Conservation (phyloP, 495 filamentous ascomycete species). For the Penicillium psychrofluorescens region DNA sequence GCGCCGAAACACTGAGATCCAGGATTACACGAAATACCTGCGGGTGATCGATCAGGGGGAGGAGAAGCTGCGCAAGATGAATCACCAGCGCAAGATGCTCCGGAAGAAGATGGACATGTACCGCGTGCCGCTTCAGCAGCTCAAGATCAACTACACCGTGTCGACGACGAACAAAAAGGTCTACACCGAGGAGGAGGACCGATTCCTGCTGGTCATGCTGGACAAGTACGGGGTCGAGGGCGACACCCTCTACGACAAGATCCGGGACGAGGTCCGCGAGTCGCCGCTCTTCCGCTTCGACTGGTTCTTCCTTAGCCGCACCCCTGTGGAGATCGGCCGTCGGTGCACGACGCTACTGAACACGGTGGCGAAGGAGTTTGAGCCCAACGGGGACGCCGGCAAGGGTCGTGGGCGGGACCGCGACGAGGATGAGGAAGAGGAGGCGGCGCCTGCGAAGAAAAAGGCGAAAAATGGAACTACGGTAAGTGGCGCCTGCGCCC, state of each 20-base stretch:
- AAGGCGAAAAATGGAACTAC: slow-evolving; percentile 79
- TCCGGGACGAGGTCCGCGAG: slow-evolving; percentile 88
- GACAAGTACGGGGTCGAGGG: slow-evolving; percentile 85
- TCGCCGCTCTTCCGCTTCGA: slow-evolving; percentile 95
- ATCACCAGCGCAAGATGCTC: slow-evolving; percentile 90
- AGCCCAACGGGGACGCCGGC: slow-evolving; percentile 59
- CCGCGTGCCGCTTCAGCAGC: slow-evolving; percentile 90
- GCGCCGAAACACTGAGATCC: slow-evolving; percentile 81
- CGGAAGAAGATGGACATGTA: slow-evolving; percentile 93
- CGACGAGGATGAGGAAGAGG: slow-evolving; percentile 64
- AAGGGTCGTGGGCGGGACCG: slow-evolving; percentile 67
- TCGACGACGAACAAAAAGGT: slow-evolving; percentile 99
- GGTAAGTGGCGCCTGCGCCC: slow-evolving; percentile 30
- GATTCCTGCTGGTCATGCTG: slow-evolving; percentile 89
- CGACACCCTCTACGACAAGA: slow-evolving; percentile 75
- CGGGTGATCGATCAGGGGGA: slow-evolving; percentile 86
- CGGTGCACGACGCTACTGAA: slow-evolving; percentile 91
- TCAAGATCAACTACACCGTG: slow-evolving; percentile 98
- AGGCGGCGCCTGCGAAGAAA: slow-evolving; percentile 88
- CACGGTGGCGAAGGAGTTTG: slow-evolving; percentile 90
- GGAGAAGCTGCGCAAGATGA: slow-evolving; percentile 76
- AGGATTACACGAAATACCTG: slow-evolving; percentile 81
- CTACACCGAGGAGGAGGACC: slow-evolving; percentile 97
- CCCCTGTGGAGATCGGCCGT: slow-evolving; percentile 83
- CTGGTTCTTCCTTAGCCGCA: slow-evolving; percentile 97